A percentile compares a stretch with the other conserved stretches of the same genome.
Conservation (phyloP, 805 yeast species). For the Kluyveromyces dobzhanskii region DNA sequence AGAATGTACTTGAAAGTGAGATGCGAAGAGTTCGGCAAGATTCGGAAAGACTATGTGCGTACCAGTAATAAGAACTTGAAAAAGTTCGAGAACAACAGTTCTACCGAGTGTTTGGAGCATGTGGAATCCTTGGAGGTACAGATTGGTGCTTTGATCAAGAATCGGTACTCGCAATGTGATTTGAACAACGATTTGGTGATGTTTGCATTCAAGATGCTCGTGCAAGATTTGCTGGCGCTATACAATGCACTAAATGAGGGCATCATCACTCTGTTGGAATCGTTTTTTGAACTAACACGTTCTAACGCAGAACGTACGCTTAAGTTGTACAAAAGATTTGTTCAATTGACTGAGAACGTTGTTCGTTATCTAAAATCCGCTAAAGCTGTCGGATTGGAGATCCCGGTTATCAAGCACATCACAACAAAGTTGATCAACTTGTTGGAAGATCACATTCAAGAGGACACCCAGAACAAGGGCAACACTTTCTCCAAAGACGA, state of each 20-base stretch:
- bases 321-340: constrained; percentile 75
- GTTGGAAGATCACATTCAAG: constrained; percentile 80
- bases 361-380: constrained; percentile 84
- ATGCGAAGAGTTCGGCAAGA: constrained; percentile 57
- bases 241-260: constrained; percentile 94
- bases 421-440: constrained; percentile 87
- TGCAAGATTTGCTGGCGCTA: constrained; percentile 78
- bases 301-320: constrained; percentile 82
- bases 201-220: constrained; percentile 79
- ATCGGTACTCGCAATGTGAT: constrained; percentile 71
- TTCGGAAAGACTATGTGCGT: constrained; percentile 69
- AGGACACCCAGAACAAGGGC: constrained; percentile 51
- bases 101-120: constrained; percentile 72
- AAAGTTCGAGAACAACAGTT: constrained; percentile 39
- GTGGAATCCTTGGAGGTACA: constrained; percentile 80
- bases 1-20: constrained; percentile 61
- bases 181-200: constrained; percentile 76
- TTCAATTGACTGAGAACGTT: constrained; percentile 77
- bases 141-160: constrained; percentile 64
- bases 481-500: constrained; percentile 13
- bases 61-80: constrained; percentile 48
- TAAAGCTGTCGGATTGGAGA: constrained; percentile 81
- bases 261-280: constrained; percentile 85
- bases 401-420: constrained; percentile 95
- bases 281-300: constrained; percentile 86